Evolutionary conservation across 441 rosid species (phyloP).

Genomic region (Adansonia gregorii): DNA sequence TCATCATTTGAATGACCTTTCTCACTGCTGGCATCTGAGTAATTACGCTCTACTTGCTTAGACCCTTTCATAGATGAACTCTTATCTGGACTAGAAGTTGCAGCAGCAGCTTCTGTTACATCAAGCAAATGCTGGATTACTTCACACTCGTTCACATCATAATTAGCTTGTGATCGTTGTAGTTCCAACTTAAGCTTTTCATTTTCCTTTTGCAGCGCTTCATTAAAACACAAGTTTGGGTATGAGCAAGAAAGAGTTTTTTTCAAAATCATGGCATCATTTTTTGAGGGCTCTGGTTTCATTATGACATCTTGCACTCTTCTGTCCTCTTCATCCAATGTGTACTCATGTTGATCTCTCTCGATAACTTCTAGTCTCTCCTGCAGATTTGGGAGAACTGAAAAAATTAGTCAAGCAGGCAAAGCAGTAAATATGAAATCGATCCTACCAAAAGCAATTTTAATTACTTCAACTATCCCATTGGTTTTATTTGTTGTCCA

Average conservation of each 20-base stretch:
- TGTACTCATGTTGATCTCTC: conserved; percentile 83
- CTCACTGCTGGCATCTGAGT: conserved; percentile 36
- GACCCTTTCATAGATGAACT: conserved; percentile 51
- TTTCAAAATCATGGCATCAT: conserved; percentile 62
- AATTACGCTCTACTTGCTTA: conserved; percentile 49
- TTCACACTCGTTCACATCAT: conserved; percentile 72
- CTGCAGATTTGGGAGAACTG: conserved; percentile 37
- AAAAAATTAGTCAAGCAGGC: conserved; percentile 19
- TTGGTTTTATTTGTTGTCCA: not conserved
- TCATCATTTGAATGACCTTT: conserved; percentile 49
- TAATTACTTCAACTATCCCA: not conserved
- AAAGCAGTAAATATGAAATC: not conserved
- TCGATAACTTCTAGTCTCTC: conserved; percentile 84
- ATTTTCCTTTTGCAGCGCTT: conserved; percentile 73
- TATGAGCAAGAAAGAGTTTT: conserved; percentile 80
- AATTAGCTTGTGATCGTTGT: conserved; percentile 67
- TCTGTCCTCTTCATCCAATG: conserved; percentile 87
- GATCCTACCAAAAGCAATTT: not conserved
- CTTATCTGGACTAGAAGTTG: conserved; percentile 47
- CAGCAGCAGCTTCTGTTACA: conserved; percentile 63
- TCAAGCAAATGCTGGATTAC: conserved; percentile 80
- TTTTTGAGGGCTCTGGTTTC: conserved; percentile 65
- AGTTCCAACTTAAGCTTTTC: conserved; percentile 76
- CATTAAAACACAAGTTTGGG: conserved; percentile 77
- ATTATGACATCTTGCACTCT: conserved; percentile 76